These are phyloP conservation scores for Selaginella moellendorffii DNA, from an alignment of 75 land plant genomes.

Conservation along the genomic window DNA sequence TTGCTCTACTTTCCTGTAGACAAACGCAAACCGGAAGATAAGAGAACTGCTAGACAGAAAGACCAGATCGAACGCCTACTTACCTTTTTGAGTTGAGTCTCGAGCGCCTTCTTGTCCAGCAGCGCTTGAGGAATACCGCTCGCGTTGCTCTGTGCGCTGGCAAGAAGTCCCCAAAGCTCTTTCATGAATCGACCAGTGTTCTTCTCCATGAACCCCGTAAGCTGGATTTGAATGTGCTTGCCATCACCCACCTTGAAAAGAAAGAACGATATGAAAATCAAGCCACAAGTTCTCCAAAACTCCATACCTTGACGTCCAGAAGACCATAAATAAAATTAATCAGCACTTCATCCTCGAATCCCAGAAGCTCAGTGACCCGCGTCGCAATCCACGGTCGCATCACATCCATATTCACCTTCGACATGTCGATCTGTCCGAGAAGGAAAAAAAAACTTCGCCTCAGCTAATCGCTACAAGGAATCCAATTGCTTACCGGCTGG, in stretches of 20 bases:
- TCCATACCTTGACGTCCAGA: slow-evolving; percentile 70
- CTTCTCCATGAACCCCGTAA: slow-evolving; percentile 99
- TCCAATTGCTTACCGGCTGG: slow-evolving; percentile 37
- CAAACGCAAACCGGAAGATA: neutral
- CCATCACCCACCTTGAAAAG: slow-evolving; percentile 71
- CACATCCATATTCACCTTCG: slow-evolving; percentile 90
- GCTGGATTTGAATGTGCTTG: slow-evolving; percentile 81
- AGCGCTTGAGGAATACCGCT: slow-evolving; percentile 96
- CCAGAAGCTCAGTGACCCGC: slow-evolving; percentile 86
- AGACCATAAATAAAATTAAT: slow-evolving; percentile 87
- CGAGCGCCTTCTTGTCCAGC: slow-evolving; percentile 85
- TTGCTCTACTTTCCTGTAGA: slow-evolving; percentile 10
- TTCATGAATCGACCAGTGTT: slow-evolving; percentile 95
- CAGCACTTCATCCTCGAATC: slow-evolving; percentile 97
- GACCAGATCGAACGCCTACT: neutral
- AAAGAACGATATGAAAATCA: slow-evolving; percentile 25
- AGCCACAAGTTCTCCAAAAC: slow-evolving; percentile 7
- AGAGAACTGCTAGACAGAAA: neutral
- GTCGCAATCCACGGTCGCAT: slow-evolving; percentile 88
- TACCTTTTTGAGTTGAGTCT: slow-evolving; percentile 74
- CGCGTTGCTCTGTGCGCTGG: slow-evolving; percentile 79
- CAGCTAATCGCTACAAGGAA: neutral
- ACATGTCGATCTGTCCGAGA: slow-evolving; percentile 73
- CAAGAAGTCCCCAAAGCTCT: slow-evolving; percentile 81
- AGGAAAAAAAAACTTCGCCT: neutral